phyloP scores from a whole-genome alignment of 2,329 filamentous ascomycete species.

The Sporothrix curviconia region DNA sequence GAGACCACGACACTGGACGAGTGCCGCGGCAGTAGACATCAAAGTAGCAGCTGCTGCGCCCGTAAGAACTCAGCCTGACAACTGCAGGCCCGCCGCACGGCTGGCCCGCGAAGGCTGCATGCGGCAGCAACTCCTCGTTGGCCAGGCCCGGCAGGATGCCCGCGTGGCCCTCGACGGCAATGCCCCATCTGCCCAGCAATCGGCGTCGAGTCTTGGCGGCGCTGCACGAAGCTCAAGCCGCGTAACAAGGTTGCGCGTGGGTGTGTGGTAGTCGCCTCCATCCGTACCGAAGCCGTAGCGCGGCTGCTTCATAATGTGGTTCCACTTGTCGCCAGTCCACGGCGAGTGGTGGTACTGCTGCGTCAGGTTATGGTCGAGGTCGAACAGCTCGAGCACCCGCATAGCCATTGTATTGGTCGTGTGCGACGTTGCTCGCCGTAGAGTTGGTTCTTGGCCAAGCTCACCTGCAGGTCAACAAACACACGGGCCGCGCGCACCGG shows the following conservation, averaged over 20 bases:
- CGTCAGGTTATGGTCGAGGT: conserved; percentile 43
- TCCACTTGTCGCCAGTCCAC: too few species aligned
- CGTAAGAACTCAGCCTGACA: not conserved
- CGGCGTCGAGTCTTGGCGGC: not conserved
- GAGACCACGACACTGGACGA: too few species aligned
- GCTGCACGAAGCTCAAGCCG: not conserved
- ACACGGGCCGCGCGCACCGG: not conserved
- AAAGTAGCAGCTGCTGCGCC: not conserved
- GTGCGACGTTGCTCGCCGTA: conserved; percentile 50
- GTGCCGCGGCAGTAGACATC: not conserved
- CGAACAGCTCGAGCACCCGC: conserved; percentile 42
- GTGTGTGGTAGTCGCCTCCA: not conserved
- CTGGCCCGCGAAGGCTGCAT: conserved; percentile 34
- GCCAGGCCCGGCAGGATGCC: conserved; percentile 30
- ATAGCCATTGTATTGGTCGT: conserved; percentile 45
- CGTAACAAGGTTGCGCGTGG: not conserved
- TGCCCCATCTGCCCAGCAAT: conserved; percentile 49
- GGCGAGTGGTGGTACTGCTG: conserved; percentile 47
- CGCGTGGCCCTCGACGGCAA: conserved; percentile 42
- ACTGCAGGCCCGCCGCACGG: not conserved
- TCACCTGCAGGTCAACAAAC: conserved; percentile 21
- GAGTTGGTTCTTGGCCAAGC: conserved; percentile 42
- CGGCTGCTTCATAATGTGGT: conserved; percentile 45
- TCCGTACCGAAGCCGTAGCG: conserved; percentile 36
- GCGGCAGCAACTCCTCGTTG: conserved; percentile 49